Base-by-base conservation (phyloP, 306 rosid species). In the Sicyos baderoa region DNA sequence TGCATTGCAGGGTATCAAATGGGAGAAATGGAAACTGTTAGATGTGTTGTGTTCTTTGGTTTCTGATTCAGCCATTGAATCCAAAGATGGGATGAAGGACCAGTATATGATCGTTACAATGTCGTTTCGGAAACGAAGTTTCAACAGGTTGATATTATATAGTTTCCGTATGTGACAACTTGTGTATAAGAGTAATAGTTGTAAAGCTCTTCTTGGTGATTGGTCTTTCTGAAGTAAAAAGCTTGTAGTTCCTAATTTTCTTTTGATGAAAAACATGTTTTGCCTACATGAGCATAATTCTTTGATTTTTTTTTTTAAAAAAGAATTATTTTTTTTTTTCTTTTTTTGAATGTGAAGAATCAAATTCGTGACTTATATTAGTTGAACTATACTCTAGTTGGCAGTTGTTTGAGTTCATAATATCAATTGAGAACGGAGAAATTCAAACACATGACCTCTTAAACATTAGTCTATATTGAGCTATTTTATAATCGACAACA, bases 51-150 rank as follows among this genome's bases (percentile, higher is more conserved):
- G 22, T 32, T 59, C 47, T 62, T 7, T 37, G 25, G 50, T 4
- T 35, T 62, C 27, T 37, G 16, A 61, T 37, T 32, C 15, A 62
- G 68, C 68, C 49, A 62, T 62, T 17, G 69, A 44, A 21, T 37
- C 15, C 69, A 62, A 17, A 37, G 14, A 32, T 40, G 68, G 68
- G 4, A 29, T 7, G 19, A 61, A 0, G 18, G 21, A 32, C 47
- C 16, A 1, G 49, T 32, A 60, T n/a, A 35, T 6, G 21, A 58
- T 2, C 29, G 15, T 12, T 22, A 27, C 16, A 8, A 27, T 27
- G 64, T 1, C 45, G 64, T 15, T 29, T 58, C 19, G 21, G 44
- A 58, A 58, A 14, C 19, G 0, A 29, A 57, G 21, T 58, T 42
- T 25, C 27, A 23, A 37, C n/a, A 17, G 22, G 50, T 62, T 15